Conservation (phyloP, 768 basidiomycete species). For the Collybia nuda region DNA sequence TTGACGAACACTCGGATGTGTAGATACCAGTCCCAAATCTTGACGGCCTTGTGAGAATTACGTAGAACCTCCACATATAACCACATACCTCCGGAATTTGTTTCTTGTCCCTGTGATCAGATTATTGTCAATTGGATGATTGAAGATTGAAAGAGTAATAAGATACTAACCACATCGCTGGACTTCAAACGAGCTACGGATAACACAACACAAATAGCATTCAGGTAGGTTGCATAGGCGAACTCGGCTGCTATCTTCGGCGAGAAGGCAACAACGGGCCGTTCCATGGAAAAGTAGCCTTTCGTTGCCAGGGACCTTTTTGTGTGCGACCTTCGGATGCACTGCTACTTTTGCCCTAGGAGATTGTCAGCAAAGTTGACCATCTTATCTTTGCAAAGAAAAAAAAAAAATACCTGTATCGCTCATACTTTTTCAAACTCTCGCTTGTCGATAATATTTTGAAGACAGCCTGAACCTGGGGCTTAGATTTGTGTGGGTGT, state of each 20-base stretch:
- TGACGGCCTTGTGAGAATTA: not conserved
- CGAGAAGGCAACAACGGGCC: slow-evolving; percentile 53
- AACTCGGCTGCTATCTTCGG: slow-evolving; percentile 46
- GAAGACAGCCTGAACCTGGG: slow-evolving; percentile 16
- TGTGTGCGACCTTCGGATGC: slow-evolving; percentile 19
- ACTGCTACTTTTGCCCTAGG: slow-evolving; percentile 29
- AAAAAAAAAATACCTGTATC: slow-evolving; percentile 13
- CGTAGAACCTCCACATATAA: not conserved
- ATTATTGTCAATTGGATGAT: not conserved
- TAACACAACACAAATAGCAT: slow-evolving; percentile 56
- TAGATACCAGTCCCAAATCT: slow-evolving; percentile 75
- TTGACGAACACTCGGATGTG: slow-evolving; percentile 64
- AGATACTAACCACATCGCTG: slow-evolving; percentile 49
- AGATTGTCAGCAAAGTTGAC: not conserved
- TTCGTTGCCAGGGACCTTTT: slow-evolving; percentile 43
- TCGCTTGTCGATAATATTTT: slow-evolving; percentile 13
- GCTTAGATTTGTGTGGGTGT: slow-evolving; percentile 16
- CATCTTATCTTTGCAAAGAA: not conserved
- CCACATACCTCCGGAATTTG: slow-evolving; percentile 46
- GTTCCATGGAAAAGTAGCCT: slow-evolving; percentile 71
- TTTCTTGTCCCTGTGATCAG: slow-evolving; percentile 48
- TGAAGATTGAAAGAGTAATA: not conserved
- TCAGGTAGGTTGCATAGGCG: slow-evolving; percentile 48
- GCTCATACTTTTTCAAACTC: slow-evolving; percentile 11
- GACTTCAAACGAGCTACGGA: slow-evolving; percentile 61